Conservation (phyloP, 1,284 basidiomycete species). For the Laetiporus sulphureus region DNA sequence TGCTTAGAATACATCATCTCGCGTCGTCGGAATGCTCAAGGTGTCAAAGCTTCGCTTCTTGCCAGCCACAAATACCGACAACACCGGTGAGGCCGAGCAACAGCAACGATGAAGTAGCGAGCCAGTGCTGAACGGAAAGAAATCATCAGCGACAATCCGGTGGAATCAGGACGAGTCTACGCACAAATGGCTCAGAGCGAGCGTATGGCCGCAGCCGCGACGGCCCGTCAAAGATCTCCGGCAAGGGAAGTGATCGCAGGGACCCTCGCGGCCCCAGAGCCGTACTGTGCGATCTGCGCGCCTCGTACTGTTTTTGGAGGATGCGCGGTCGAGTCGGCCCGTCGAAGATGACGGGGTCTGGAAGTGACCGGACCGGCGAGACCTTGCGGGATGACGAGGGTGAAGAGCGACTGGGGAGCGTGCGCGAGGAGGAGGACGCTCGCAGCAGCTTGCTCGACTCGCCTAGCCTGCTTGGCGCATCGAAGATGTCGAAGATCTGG, state of each 20-base stretch:
- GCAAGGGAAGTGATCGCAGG: conserved; percentile 12
- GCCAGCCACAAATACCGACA: neutral
- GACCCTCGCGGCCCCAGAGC: neutral
- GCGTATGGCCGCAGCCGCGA: conserved; percentile 18
- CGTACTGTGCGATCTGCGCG: conserved; percentile 5
- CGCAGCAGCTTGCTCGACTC: conserved; percentile 21
- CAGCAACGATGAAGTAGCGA: conserved; percentile 1
- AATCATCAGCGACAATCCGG: neutral
- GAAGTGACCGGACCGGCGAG: conserved; percentile 16
- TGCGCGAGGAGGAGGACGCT: conserved; percentile 9
- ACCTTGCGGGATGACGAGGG: no score
- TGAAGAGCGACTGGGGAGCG: conserved; percentile 6
- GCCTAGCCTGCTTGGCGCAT: conserved; percentile 22
- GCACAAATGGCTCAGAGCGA: conserved; percentile 1
- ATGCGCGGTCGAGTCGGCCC: conserved; percentile 19
- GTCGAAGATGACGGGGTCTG: conserved; percentile 21
- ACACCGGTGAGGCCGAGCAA: conserved; percentile 3
- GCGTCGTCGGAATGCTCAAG: no score
- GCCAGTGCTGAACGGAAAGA: conserved; percentile 1
- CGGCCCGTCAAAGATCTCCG: conserved; percentile 22
- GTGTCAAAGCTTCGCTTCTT: no score
- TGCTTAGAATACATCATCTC: no score
- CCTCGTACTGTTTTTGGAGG: conserved; percentile 1
- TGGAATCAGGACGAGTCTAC: conserved; percentile 1
- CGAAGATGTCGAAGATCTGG: conserved; percentile 25